Evolutionary conservation across 768 basidiomycete genomes (phyloP), one percentile per base, ranked within the genome.

Genomic region (Rhizopogon vesiculosus): DNA sequence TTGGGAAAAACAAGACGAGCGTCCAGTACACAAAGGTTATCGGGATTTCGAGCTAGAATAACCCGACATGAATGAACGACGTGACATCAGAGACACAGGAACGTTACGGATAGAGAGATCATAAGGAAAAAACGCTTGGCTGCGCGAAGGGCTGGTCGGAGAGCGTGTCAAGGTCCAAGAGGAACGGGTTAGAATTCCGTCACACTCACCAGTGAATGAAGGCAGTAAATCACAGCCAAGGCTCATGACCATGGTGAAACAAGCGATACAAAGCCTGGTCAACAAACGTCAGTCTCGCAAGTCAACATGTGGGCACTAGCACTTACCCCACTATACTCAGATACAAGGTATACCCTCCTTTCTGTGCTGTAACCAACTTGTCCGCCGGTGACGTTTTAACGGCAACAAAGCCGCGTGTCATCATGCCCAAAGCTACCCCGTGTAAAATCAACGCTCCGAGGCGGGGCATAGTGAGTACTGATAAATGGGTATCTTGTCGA

Each of bases 271-370:
- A 4, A 81, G 69, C 3, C 69, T 74, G 61, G 13, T 43, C 62
- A 68, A 42, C 12, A 18, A 25, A 7, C 19, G 4, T 58, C n/a
- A 35, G 35, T 3, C 42, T 33, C 7, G 7, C 31, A 8, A 13
- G 5, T 18, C 8, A 7, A 41, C 43, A n/a, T 3, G 35, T 22
- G 22, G n/a, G 9, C 7, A 18, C 42, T 8, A 45, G 7, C 18
- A 64, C 78, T 18, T 57, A 85, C 89, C 87, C 88, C 69, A 89
- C 83, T 60, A 91, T 87, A 0, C 91, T 93, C 53, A 93, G 71
- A 63, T 81, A 93, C 66, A 86, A 85, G 45, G 77, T 79, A 59
- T 84, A 82, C 1, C 89, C 89, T 2, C 87, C 86, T 59, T 78
- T 80, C 60, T 81, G 81, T 3, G 60, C 53, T 13, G 19, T 42